Evolutionary conservation across 2,329 filamentous ascomycete species (phyloP).

Genomic region (Elsinoe ampelina): DNA sequence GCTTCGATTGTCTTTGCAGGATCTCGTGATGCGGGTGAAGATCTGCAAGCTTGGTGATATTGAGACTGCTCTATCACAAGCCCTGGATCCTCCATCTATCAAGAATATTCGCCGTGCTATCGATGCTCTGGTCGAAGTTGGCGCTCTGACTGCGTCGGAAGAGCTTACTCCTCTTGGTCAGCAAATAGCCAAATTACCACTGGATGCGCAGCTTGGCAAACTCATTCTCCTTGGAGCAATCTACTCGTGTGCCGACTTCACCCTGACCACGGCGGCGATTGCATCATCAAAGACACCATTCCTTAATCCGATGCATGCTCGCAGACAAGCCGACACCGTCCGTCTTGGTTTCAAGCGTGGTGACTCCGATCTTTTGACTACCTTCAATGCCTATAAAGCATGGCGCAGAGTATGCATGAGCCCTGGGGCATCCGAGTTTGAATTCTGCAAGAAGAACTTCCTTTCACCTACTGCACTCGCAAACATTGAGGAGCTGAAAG

Average conservation of each 20-base stretch:
- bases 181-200: constrained; percentile 76
- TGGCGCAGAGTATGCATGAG: constrained; percentile 79
- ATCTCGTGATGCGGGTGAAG: constrained; percentile 91
- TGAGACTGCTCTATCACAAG: constrained; percentile 77
- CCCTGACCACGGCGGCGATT: constrained; percentile 84
- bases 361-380: constrained; percentile 84
- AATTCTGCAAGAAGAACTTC: constrained; percentile 93
- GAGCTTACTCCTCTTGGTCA: constrained; percentile 78
- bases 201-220: constrained; percentile 93
- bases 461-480: constrained; percentile 77
- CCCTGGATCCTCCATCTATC: constrained; percentile 77
- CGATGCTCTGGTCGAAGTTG: constrained; percentile 86
- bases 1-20: constrained; percentile 85
- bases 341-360: constrained; percentile 69
- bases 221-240: constrained; percentile 77
- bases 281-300: constrained; percentile 94
- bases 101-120: constrained; percentile 92
- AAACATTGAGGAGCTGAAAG: constrained; percentile 93
- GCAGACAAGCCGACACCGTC: constrained; percentile 70
- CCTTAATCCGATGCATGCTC: constrained; percentile 73
- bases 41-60: constrained; percentile 94
- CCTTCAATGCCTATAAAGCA: constrained; percentile 84
- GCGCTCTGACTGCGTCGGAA: constrained; percentile 71
- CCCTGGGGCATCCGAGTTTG: constrained; percentile 62
- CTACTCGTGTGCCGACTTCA: constrained; percentile 85